Conservation (phyloP, 208 protist genomes). For the Leishmania lainsoni region DNA sequence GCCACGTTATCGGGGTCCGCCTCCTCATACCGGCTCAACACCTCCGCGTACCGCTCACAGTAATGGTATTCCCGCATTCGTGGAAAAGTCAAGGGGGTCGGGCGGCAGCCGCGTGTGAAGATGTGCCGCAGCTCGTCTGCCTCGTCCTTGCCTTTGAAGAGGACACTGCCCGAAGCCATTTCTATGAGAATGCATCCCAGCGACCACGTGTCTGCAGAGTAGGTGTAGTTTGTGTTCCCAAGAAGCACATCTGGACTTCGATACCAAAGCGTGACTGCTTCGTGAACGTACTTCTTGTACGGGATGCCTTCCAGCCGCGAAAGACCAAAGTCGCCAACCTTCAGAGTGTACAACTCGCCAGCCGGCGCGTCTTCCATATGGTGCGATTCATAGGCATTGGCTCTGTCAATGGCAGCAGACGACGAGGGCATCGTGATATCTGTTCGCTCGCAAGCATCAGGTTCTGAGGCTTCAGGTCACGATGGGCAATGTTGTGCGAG, state of each 20-base stretch:
- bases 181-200: constrained; percentile 93
- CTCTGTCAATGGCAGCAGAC: not conserved
- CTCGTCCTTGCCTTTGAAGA: constrained; percentile 85
- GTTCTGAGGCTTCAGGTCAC: constrained; percentile 82
- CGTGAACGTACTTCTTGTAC: constrained; percentile 91
- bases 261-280: constrained; percentile 95
- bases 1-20: constrained; percentile 2
- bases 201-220: constrained; percentile 91
- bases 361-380: constrained; percentile 1
- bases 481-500: constrained; percentile 56
- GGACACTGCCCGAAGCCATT: constrained; percentile 65
- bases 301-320: constrained; percentile 84
- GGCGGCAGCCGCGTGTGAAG: constrained; percentile 86
- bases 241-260: constrained; percentile 93
- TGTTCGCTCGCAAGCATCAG: constrained; percentile 60
- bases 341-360: constrained; percentile 55
- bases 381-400: not conserved
- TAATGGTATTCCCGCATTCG: constrained; percentile 53
- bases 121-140: constrained; percentile 88
- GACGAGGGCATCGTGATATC: not conserved
- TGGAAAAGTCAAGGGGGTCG: constrained; percentile 68
- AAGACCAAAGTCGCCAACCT: constrained; percentile 91
- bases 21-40: constrained; percentile 32
- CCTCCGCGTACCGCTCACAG: constrained; percentile 28
- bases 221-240: constrained; percentile 78